Conservation (phyloP, 1,139 yeast species). For the Magnusiomyces paraingens region DNA sequence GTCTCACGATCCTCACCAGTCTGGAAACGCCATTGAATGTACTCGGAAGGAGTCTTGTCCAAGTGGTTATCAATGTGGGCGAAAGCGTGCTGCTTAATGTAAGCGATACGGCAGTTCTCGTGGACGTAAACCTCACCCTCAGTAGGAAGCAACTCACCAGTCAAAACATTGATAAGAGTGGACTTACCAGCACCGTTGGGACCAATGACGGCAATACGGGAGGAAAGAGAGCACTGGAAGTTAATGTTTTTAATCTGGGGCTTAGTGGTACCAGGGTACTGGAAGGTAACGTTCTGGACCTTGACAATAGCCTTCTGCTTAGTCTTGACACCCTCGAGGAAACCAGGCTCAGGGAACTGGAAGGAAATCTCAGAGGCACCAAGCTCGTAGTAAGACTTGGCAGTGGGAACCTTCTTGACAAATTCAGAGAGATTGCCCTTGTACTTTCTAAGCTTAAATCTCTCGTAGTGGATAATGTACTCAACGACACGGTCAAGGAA, state of each 20-base stretch:
- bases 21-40: conserved; percentile 99
- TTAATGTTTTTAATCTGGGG: conserved; percentile 87
- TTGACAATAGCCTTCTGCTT: conserved; percentile 99
- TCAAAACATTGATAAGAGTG: conserved; percentile 93
- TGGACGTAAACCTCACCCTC: conserved; percentile 97
- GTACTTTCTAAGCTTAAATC: conserved; percentile 98
- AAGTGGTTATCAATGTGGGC: conserved; percentile 98
- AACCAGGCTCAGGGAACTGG: conserved; percentile 99
- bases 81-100: conserved; percentile 99
- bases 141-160: conserved; percentile 99
- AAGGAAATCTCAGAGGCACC: conserved; percentile 97
- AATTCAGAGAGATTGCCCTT: conserved; percentile 99
- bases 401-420: conserved; percentile 97
- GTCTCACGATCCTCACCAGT: conserved; percentile 99
- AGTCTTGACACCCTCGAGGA: conserved; percentile 99
- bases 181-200: conserved; percentile 99
- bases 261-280: conserved; percentile 96
- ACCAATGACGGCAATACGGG: conserved; percentile 99
- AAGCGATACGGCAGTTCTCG: conserved; percentile 99
- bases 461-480: conserved; percentile 99
- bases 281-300: conserved; percentile 95
- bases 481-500: conserved; percentile 96
- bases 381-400: conserved; percentile 96
- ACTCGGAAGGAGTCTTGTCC: conserved; percentile 99
- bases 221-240: conserved; percentile 98